Evolutionary conservation across 1,139 yeast species (phyloP), one percentile per base, ranked within the genome.

Genomic region (Candida smagusa): DNA sequence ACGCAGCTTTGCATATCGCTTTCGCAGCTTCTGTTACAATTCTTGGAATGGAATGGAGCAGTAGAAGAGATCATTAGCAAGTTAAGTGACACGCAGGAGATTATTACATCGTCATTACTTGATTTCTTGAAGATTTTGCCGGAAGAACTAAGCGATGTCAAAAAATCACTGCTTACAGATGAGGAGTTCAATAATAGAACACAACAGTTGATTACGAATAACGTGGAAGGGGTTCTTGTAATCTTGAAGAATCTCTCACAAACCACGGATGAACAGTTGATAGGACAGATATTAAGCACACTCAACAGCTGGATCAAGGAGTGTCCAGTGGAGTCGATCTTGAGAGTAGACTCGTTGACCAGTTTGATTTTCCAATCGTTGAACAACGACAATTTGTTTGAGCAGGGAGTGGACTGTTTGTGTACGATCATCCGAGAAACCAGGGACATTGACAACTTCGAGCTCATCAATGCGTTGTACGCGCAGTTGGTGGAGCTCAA

Each of bases 251-350:
- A 75, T 37, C 65, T 77, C 43, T 56, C 77, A 13, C 67, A 72
- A 31, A 43, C 50, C 31, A 39, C 43, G 6, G 37, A 38, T 51
- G 16, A 50, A 57, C 31, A 50, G 54, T 38, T 58, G 46, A 43
- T 54, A 42, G 36, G 48, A 21, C 63, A 80, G 35, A 71, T 89
- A 9, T 72, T 90, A 45, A 84, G 80, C 47, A 86, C 96, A 58
- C 69, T 92, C 45, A 82, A 83, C 50, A 84, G 95, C 24, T 92
- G 98, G 98, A 79, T 92, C 41, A 77, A 75, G 46, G 98, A 92
- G 56, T 78, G 88, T 36, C 86, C 92, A 2, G 72, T 88, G 27
- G 83, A 78, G 38, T 72, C 78, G 37, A 67, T 90, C 25, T 61
- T 88, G 35, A 68, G 77, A 12, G 76, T 85, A 28, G 74, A 81